Evolutionary conservation across 2,329 filamentous ascomycete species (phyloP).

Genomic region (Thermochaetoides dissita): DNA sequence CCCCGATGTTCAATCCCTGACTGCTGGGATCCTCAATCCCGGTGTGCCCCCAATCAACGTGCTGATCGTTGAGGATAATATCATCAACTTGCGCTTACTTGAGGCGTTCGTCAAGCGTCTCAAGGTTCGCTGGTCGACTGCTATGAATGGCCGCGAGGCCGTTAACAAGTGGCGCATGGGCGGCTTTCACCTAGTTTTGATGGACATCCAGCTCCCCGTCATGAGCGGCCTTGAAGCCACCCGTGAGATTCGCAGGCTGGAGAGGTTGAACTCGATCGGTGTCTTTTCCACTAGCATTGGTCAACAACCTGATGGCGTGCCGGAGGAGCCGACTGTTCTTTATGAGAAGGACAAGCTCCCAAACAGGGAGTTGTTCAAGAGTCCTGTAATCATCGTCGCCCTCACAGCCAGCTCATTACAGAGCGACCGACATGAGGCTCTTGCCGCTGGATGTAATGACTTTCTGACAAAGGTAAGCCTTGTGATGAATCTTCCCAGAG

Average conservation of each 20-base stretch:
- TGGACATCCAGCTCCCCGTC: constrained; percentile 95
- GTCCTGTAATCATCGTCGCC: constrained; percentile 93
- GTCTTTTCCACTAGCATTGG: constrained; percentile 47
- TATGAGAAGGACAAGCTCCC: constrained; percentile 55
- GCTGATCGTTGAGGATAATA: constrained; percentile 95
- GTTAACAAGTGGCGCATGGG: constrained; percentile 86
- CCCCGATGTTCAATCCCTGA: constrained; percentile 21
- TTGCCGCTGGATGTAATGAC: constrained; percentile 94
- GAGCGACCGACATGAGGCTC: constrained; percentile 84
- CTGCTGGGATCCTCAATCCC: constrained; percentile 58
- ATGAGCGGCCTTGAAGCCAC: constrained; percentile 95
- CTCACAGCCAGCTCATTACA: constrained; percentile 89
- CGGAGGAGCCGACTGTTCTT: constrained; percentile 29
- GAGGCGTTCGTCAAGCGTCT: constrained; percentile 92
- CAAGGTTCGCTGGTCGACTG: constrained; percentile 94
- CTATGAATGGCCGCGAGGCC: constrained; percentile 86
- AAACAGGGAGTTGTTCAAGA: constrained; percentile 68
- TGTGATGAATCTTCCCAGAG: neutral
- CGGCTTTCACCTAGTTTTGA: constrained; percentile 89
- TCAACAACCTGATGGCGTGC: constrained; percentile 31
- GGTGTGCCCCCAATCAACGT: constrained; percentile 92
- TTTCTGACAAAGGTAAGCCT: constrained; percentile 80
- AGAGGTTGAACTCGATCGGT: constrained; percentile 82
- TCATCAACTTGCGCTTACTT: constrained; percentile 86
- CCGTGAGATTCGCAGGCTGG: constrained; percentile 79